phyloP scores from a whole-genome alignment of 495 filamentous ascomycete species.

The Pseudotulostoma volvatum region DNA sequence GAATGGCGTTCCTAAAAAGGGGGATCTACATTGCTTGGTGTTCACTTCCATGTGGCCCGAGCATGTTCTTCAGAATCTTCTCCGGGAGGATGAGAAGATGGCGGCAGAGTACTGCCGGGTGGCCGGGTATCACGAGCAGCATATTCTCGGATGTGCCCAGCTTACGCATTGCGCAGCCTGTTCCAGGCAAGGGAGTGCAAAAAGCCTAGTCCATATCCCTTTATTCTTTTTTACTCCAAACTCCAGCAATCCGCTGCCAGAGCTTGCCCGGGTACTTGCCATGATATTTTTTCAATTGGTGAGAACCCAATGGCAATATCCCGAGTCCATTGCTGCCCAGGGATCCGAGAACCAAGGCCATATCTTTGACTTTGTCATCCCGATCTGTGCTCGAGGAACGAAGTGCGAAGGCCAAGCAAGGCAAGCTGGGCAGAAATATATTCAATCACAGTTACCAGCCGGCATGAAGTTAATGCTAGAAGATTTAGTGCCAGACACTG shows the following conservation, averaged over 20 bases:
- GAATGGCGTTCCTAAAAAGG: not conserved
- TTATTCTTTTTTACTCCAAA: not conserved
- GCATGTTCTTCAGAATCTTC: not conserved
- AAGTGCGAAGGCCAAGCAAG: too few species aligned
- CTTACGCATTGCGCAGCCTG: constrained; percentile 5
- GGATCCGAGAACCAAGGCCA: constrained; percentile 2
- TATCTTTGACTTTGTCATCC: constrained; percentile 5
- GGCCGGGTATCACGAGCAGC: constrained; percentile 1
- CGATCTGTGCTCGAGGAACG: too few species aligned
- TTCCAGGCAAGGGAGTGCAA: not conserved
- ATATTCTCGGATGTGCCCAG: constrained; percentile 2
- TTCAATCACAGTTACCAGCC: too few species aligned
- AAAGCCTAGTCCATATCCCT: constrained; percentile 3
- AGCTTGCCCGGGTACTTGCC: not conserved
- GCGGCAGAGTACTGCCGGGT: constrained; percentile 4
- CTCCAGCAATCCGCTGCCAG: not conserved
- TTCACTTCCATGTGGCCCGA: constrained; percentile 2
- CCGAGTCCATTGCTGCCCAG: constrained; percentile 1
- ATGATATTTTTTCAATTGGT: constrained; percentile 2
- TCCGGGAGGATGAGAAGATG: not conserved
- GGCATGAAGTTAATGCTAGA: too few species aligned
- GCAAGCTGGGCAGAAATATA: too few species aligned
- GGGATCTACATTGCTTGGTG: constrained; percentile 1
- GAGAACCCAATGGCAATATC: not conserved
- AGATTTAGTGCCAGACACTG: too few species aligned